Base-by-base conservation (phyloP, 768 basidiomycete species). In the Serpula lacrymans region DNA sequence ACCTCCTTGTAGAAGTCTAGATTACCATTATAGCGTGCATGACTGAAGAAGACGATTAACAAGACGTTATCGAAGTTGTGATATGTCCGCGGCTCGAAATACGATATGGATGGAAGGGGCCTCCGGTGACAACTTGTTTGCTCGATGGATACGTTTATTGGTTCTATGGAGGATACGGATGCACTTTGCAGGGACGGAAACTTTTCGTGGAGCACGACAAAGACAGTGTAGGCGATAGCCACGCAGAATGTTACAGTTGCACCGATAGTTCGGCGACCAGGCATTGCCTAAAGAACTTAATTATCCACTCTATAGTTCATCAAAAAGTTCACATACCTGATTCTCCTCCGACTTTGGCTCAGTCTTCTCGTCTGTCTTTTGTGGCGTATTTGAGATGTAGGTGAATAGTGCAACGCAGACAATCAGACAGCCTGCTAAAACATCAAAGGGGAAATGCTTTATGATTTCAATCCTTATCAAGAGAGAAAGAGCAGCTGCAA, bases 41-140 rank as follows among this genome's bases (percentile, higher is more conserved):
- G 74, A 34, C 72, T 75, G 42, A 75, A 75, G 56, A 75, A 76
- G 7, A 74, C 70, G 34, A 75, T 50, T 24, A 76, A 52, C 9
- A 75, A 53, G 11, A 75, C 45, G 32, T 72, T 52, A 43, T 63
- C 62, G 46, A 76, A 76, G 8, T 53, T 51, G 23, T 59, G 56
- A 37, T 67, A 71, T 30, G 52, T 50, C 23, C 51, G 42, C 16
- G 46, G 51, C 34, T 39, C 47, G 20, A 17, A 13, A 30, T 13
- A 40, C 13, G 39, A 27, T 25, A 50, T 52, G 17, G 48, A 47
- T 6, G 35, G 42, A 25, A 57, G 35, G 22, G 55, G 53, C 20
- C 45, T 60, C 21, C 58, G 58, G 8, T 37, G 46, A 48, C 54
- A 63, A 3, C 29, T 35, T 8, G 13, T 23, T 12, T 13, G 37